Evolutionary conservation across 306 rosid species (phyloP), one percentile per base, ranked within the genome.

Genomic region (Delonix regia): DNA sequence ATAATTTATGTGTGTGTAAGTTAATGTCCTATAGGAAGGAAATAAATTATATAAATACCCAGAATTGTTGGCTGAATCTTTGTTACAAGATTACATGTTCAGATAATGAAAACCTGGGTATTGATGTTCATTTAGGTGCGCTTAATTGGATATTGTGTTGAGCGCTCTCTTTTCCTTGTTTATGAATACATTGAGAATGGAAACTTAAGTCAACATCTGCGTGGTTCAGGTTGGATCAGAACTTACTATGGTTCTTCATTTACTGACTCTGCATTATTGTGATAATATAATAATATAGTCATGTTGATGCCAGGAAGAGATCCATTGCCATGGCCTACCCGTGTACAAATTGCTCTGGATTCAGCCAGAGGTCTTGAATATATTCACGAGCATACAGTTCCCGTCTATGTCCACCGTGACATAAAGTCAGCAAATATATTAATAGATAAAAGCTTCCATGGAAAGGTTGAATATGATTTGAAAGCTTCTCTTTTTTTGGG

Each of bases 291-390:
- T 72, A 33, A 79, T 21, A n/a, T 76, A 49, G 48, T 71, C 60
- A 51, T 76, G 28, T 51, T 76, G 48, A 41, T 80, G 62, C 12
- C 82, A 93, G 99, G 77, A 82, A 85, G 89, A 81, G 93, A 95
- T 56, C 96, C 97, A 2, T 52, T 95, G 56, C 85, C 96, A 53
- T 95, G 99, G 99, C 79, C 96, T 81, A 79, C 83, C 41, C 87
- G 99, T 74, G 96, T 95, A 75, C 99, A 93, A 84, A 90, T 95
- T 83, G 98, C 98, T 47, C 80, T 95, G 82, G 99, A 95, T 86
- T 95, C 99, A 24, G 98, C 99, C 41, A 88, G 98, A 86, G 99
- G 99, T 63, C 97, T 95, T 36, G 99, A 95, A 83, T 93, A 93
- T 83, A 93, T 95, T 84, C 99, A 95, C 19, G 99, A 95, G 88